Conservation (phyloP, 2,329 filamentous ascomycete species). For the Hysterium pulicare region DNA sequence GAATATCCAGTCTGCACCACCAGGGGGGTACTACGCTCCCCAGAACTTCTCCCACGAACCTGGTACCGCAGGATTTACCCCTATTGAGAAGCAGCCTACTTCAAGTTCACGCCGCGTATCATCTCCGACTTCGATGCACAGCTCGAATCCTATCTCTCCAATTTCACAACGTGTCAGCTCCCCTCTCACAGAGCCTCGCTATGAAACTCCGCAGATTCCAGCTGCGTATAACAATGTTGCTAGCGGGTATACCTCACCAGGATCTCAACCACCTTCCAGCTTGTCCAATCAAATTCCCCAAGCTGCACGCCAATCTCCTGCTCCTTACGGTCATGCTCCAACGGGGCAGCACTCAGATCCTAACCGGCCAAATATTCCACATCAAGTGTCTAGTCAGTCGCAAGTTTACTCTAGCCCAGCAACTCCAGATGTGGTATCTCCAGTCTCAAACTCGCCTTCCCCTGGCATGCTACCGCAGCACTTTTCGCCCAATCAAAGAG, state of each 20-base stretch:
- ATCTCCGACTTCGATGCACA: constrained; percentile 13
- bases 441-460: constrained; percentile 20
- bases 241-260: constrained; percentile 27
- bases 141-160: constrained; percentile 10
- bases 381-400: constrained; percentile 30
- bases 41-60: constrained; percentile 2
- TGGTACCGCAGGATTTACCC: constrained; percentile 1
- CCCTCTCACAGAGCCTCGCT: constrained; percentile 24
- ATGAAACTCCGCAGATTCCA: constrained; percentile 35
- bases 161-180: constrained; percentile 18
- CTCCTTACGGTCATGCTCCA: constrained; percentile 9
- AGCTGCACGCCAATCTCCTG: constrained; percentile 6
- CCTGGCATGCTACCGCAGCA: constrained; percentile 14
- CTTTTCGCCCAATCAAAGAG: constrained; percentile 13
- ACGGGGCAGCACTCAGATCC: constrained; percentile 25
- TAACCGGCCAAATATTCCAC: constrained; percentile 28
- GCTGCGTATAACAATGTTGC: constrained; percentile 33
- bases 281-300: constrained; percentile 10
- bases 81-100: constrained; percentile 8
- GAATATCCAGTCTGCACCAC: constrained; percentile 1
- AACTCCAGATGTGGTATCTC: constrained; percentile 28
- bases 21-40: constrained; percentile 8
- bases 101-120: constrained; percentile 18
- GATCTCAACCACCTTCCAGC: constrained; percentile 10
- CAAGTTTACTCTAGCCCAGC: constrained; percentile 21